These are phyloP conservation scores for Wickerhamomyces xylosicus DNA, from an alignment of 805 yeast genomes.

Conservation along the genomic window DNA sequence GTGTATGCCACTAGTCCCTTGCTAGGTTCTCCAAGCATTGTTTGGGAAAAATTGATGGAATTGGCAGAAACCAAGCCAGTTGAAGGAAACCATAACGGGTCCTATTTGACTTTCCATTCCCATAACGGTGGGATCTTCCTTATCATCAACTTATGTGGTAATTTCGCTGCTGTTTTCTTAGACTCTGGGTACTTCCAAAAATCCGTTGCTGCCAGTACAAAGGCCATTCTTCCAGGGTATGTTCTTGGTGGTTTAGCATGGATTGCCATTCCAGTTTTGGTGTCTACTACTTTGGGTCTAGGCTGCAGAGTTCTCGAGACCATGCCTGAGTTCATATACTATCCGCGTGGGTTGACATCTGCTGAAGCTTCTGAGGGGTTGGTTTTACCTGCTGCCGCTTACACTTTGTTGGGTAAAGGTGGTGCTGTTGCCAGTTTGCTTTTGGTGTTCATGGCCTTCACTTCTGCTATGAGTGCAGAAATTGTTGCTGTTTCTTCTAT, in stretches of 20 bases:
- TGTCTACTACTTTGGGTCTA: slow-evolving; percentile 81
- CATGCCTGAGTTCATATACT: slow-evolving; percentile 68
- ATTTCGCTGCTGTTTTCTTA: slow-evolving; percentile 68
- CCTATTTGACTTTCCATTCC: slow-evolving; percentile 82
- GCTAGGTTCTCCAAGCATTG: slow-evolving; percentile 75
- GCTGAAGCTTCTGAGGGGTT: slow-evolving; percentile 73
- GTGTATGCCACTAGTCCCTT: slow-evolving; percentile 59
- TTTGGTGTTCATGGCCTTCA: slow-evolving; percentile 83
- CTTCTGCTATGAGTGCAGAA: slow-evolving; percentile 89
- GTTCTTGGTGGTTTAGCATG: slow-evolving; percentile 83
- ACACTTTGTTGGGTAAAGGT: slow-evolving; percentile 73
- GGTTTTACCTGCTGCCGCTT: slow-evolving; percentile 55
- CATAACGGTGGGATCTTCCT: slow-evolving; percentile 82
- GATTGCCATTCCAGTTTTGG: slow-evolving; percentile 82
- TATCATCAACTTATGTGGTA: slow-evolving; percentile 81
- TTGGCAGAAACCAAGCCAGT: slow-evolving; percentile 56
- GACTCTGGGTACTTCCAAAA: slow-evolving; percentile 30
- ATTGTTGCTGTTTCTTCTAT: slow-evolving; percentile 81
- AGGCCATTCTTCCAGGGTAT: slow-evolving; percentile 80
- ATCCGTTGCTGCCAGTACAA: slow-evolving; percentile 67
- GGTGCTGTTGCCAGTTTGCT: slow-evolving; percentile 81
- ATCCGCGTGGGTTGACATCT: slow-evolving; percentile 53
- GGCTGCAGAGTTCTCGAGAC: slow-evolving; percentile 68
- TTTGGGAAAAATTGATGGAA: slow-evolving; percentile 63
- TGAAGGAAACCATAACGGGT: slow-evolving; percentile 75